Base-by-base conservation (phyloP, 495 filamentous ascomycete genomes). In the Xylaria palmicola region DNA sequence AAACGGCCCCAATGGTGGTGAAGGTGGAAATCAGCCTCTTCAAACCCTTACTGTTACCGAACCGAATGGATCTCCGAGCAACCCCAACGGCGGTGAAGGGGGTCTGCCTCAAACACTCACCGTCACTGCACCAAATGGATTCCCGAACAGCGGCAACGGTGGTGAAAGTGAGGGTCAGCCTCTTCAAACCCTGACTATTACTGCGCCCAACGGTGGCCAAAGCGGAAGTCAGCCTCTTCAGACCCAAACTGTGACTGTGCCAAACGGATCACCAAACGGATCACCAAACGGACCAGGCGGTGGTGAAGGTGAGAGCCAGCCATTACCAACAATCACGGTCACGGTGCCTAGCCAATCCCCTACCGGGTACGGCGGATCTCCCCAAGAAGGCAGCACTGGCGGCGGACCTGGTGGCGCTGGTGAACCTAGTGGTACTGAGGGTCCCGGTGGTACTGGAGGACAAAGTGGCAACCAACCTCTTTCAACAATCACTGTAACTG, bases 401-500 rank as follows among this genome's bases (percentile, higher is more conserved):
- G n/a, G n/a, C n/a, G n/a, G n/a, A n/a, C n/a, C n/a, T n/a, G n/a
- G 48, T 27, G 48, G 48, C 29, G 34, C 32, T 34, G 29, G 48
- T 22, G 48, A 17, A 22, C 24, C 29, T 7, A 17, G 22, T 29
- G 41, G 41, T 24, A 17, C 39, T 17, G 39, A 43, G 29, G 65
- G 62, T 15, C 13, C 59, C 9, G 60, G 62, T 29, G 60, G 63
- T n/a, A 62, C 60, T 20, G 47, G 32, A 39, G 65, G 62, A 22
- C 15, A 56, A 10, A 49, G 62, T 29, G 60, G 60, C 15, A 66
- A 57, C 24, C 36, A 57, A 39, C 26, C 57, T n/a, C 62, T 62
- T 50, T 48, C 61, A 9, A 71, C 68, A 12, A 54, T 71, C 20
- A 68, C 68, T 26, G n/a, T 71, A 1, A 68, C 68, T 55, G 59